phyloP scores from a whole-genome alignment of 495 filamentous ascomycete genomes.

The Monascus purpureus region DNA sequence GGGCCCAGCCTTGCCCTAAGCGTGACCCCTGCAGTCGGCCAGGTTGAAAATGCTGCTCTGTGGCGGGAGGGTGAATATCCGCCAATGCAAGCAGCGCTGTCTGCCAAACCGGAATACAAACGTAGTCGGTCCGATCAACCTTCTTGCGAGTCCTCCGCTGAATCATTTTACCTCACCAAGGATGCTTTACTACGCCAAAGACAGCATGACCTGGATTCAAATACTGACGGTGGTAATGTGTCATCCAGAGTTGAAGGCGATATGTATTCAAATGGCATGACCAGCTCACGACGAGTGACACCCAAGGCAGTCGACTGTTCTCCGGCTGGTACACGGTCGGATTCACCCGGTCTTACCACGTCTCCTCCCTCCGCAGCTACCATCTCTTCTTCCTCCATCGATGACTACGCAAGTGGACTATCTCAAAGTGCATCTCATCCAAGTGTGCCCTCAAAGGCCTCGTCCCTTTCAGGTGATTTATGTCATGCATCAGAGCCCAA shows the following conservation, averaged over 20 bases:
- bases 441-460: slow-evolving; percentile 68
- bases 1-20: slow-evolving; percentile 50
- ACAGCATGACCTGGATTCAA: slow-evolving; percentile 18
- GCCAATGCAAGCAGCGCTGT: slow-evolving; percentile 4
- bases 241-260: slow-evolving; percentile 11
- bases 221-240: slow-evolving; percentile 9
- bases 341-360: slow-evolving; percentile 32
- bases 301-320: slow-evolving; percentile 34
- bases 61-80: slow-evolving; percentile 19
- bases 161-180: slow-evolving; percentile 30
- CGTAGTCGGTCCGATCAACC: slow-evolving; percentile 28
- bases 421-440: slow-evolving; percentile 57
- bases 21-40: slow-evolving; percentile 47
- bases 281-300: slow-evolving; percentile 7
- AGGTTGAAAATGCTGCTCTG: slow-evolving; percentile 36
- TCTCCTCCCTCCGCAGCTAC: slow-evolving; percentile 43
- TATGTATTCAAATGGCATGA: slow-evolving; percentile 14
- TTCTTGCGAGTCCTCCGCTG: slow-evolving; percentile 20
- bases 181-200: slow-evolving; percentile 26
- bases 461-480: slow-evolving; percentile 51
- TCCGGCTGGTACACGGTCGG: slow-evolving; percentile 21
- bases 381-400: slow-evolving; percentile 34
- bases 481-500: slow-evolving; percentile 6
- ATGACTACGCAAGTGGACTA: slow-evolving; percentile 42
- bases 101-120: slow-evolving; percentile 12